Evolutionary conservation across 2,329 filamentous ascomycete species (phyloP).

Genomic region (Penicillium sclerotigenum): DNA sequence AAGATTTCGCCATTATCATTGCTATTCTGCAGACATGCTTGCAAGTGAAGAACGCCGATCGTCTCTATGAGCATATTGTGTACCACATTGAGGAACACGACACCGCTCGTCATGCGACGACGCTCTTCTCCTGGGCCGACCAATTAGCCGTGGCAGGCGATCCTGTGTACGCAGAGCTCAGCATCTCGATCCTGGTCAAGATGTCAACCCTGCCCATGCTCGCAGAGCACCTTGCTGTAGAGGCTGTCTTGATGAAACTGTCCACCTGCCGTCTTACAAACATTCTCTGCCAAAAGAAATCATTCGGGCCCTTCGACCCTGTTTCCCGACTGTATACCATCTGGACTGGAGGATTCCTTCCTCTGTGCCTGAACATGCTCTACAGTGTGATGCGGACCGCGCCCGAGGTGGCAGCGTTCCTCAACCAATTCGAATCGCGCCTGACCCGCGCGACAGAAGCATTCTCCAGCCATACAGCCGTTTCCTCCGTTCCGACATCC

Average conservation of each 20-base stretch:
- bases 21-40: constrained; percentile 83
- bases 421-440: constrained; percentile 84
- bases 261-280: constrained; percentile 75
- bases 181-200: constrained; percentile 81
- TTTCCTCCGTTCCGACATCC: constrained; percentile 43
- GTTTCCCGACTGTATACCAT: constrained; percentile 77
- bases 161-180: constrained; percentile 90
- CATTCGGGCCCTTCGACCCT: constrained; percentile 75
- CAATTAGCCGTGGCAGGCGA: constrained; percentile 73
- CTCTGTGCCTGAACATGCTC: constrained; percentile 83
- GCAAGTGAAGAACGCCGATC: constrained; percentile 70
- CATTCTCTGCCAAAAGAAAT: constrained; percentile 65
- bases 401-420: constrained; percentile 77
- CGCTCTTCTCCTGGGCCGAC: constrained; percentile 92
- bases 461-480: constrained; percentile 57
- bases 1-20: constrained; percentile 82
- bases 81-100: constrained; percentile 64
- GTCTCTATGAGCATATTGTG: constrained; percentile 67
- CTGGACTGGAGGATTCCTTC: constrained; percentile 84
- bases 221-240: constrained; percentile 85
- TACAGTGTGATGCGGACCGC: constrained; percentile 76
- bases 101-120: constrained; percentile 74
- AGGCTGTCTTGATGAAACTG: constrained; percentile 76
- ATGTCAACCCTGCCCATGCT: constrained; percentile 76
- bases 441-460: constrained; percentile 68